These are phyloP conservation scores for Bauhinia variegata DNA, from an alignment of 306 rosid genomes.

Conservation along the genomic window DNA sequence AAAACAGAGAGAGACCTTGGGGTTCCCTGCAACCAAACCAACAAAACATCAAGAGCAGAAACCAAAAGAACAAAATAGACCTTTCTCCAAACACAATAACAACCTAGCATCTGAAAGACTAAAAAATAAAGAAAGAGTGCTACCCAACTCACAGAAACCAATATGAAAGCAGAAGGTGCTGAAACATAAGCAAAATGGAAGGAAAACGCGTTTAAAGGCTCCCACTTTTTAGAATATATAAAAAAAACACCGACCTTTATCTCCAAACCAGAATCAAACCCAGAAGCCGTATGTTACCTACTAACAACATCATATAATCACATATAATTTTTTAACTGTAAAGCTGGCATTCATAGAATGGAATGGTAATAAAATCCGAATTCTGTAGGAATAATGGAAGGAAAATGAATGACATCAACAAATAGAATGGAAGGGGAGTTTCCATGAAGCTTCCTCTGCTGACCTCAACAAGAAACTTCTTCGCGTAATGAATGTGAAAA, in stretches of 20 bases:
- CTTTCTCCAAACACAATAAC: constrained; percentile 44
- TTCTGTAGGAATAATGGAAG: constrained; percentile 17
- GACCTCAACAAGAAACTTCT: constrained; percentile 21
- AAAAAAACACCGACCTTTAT: constrained; percentile 34
- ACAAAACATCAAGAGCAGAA: constrained; percentile 13
- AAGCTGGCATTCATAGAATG: not conserved
- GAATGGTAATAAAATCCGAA: not conserved
- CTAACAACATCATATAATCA: not conserved
- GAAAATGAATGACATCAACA: constrained; percentile 5
- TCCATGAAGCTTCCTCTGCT: constrained; percentile 16
- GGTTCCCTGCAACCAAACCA: constrained; percentile 44
- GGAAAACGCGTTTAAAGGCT: constrained; percentile 4
- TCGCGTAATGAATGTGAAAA: not conserved
- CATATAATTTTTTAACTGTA: not conserved
- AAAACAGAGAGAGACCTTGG: constrained; percentile 26
- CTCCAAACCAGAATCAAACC: constrained; percentile 8
- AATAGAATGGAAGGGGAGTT: constrained; percentile 1
- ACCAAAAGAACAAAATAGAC: constrained; percentile 17
- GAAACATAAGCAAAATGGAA: not conserved
- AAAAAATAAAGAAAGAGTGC: constrained; percentile 14
- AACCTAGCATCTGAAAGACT: constrained; percentile 36
- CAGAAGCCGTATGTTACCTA: constrained; percentile 6
- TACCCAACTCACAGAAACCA: not conserved
- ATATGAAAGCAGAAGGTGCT: constrained; percentile 10
- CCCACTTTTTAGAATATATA: not conserved